These are phyloP conservation scores for Hydnum rufescens DNA, from an alignment of 768 basidiomycete genomes.

Conservation along the genomic window DNA sequence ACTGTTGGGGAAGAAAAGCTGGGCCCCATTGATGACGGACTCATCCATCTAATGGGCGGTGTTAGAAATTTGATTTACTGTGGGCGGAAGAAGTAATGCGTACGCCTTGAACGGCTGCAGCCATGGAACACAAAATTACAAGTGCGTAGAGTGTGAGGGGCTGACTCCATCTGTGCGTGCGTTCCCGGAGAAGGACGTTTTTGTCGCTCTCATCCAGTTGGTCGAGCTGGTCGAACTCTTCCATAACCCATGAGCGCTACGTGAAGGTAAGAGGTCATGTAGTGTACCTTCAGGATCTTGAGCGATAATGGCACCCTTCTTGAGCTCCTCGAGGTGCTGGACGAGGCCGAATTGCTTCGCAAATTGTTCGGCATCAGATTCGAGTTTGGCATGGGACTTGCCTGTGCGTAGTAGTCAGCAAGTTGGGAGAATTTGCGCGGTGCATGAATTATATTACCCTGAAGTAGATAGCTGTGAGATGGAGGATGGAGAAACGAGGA, in stretches of 20 bases:
- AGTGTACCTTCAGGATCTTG: conserved; percentile 14
- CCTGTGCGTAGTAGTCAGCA: too few relatives aligned
- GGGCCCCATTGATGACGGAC: conserved; percentile 14
- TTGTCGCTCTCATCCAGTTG: conserved; percentile 13
- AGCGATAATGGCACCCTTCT: conserved; percentile 17
- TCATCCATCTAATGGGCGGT: too few relatives aligned
- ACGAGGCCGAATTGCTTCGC: conserved; percentile 24
- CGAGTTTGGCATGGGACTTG: too few relatives aligned
- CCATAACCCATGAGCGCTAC: too few relatives aligned
- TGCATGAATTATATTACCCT: too few relatives aligned
- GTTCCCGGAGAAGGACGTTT: conserved; percentile 11
- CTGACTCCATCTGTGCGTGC: conserved; percentile 13
- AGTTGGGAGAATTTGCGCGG: too few relatives aligned
- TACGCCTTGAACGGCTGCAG: conserved; percentile 17
- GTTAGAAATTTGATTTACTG: too few relatives aligned
- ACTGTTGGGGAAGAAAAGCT: conserved; percentile 15
- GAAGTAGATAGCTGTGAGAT: too few relatives aligned
- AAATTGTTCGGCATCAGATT: conserved; percentile 46
- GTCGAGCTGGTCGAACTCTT: conserved; percentile 12
- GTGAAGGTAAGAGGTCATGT: too few relatives aligned
- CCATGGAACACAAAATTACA: conserved; percentile 13
- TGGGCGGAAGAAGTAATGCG: too few relatives aligned
- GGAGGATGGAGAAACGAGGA: too few relatives aligned
- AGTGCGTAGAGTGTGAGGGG: conserved; percentile 12
- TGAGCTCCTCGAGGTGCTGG: conserved; percentile 14